These are phyloP conservation scores for Rhizophagus clarus DNA, from an alignment of 192 early-diverging fungal species.

Conservation along the genomic window DNA sequence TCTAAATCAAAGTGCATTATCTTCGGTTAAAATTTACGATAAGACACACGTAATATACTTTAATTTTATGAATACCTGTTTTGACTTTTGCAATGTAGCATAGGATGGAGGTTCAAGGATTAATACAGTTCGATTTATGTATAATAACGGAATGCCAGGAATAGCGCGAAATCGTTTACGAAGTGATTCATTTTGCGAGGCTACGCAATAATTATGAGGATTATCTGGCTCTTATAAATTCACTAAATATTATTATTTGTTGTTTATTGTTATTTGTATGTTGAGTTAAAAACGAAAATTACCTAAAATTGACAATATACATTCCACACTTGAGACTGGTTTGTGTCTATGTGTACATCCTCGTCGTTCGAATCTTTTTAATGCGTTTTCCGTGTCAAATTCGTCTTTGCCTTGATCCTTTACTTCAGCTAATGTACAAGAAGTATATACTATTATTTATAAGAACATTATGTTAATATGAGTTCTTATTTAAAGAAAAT, in stretches of 20 bases:
- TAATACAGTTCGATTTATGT: conserved; percentile 75
- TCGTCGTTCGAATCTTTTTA: conserved; percentile 76
- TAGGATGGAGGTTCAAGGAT: conserved; percentile 79
- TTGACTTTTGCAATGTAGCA: conserved; percentile 47
- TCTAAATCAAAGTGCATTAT: conserved; percentile 5
- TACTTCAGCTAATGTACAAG: conserved; percentile 76
- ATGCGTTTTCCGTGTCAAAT: conserved; percentile 55
- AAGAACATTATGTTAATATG: not conserved
- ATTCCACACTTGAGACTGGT: conserved; percentile 64
- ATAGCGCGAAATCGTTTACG: conserved; percentile 64
- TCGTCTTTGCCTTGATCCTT: conserved; percentile 59
- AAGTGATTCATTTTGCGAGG: conserved; percentile 74
- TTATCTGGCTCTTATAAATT: conserved; percentile 51
- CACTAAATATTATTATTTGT: not conserved
- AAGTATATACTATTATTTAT: conserved; percentile 52
- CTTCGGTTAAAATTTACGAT: not conserved
- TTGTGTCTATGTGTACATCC: conserved; percentile 74
- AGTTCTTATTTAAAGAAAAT: not conserved
- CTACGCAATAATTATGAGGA: conserved; percentile 84
- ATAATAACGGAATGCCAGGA: conserved; percentile 85
- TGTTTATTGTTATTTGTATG: not conserved
- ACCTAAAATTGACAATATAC: conserved; percentile 77
- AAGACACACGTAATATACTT: no score
- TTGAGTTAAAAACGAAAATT: not conserved
- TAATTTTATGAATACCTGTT: conserved; percentile 41